Conservation (phyloP, 345 rosid species). For the Salix brachista region DNA sequence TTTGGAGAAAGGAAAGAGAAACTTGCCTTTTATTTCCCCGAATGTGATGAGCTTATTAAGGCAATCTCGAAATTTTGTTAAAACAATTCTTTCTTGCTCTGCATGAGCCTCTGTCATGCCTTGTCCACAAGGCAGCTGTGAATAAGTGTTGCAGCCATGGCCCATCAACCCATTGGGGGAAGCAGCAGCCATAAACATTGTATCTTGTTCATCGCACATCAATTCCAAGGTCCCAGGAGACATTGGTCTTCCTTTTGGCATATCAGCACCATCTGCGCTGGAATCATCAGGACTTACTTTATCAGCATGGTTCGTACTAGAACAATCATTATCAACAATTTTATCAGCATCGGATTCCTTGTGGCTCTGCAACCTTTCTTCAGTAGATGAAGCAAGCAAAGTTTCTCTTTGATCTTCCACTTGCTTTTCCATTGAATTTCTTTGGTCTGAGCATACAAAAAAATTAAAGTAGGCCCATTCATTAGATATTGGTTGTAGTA, state of each 20-base stretch:
- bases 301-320: slow-evolving; percentile 49
- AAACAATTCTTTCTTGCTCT: slow-evolving; percentile 78
- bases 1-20: slow-evolving; percentile 7
- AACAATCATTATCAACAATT: slow-evolving; percentile 47
- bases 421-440: slow-evolving; percentile 44
- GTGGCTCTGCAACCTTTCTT: slow-evolving; percentile 45
- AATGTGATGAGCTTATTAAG: slow-evolving; percentile 76
- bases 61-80: slow-evolving; percentile 79
- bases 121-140: slow-evolving; percentile 48
- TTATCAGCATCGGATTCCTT: slow-evolving; percentile 46
- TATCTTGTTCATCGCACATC: slow-evolving; percentile 97
- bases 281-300: slow-evolving; percentile 47
- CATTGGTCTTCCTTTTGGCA: slow-evolving; percentile 68
- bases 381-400: slow-evolving; percentile 52
- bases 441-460: slow-evolving; percentile 41
- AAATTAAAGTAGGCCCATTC: slow-evolving; percentile 1
- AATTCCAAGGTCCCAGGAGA: slow-evolving; percentile 97
- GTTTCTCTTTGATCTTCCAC: slow-evolving; percentile 44
- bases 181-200: slow-evolving; percentile 68
- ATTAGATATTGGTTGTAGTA: neutral
- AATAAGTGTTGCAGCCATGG: slow-evolving; percentile 44
- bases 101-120: slow-evolving; percentile 59
- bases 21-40: slow-evolving; percentile 82
- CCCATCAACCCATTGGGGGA: slow-evolving; percentile 54
- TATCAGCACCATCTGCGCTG: slow-evolving; percentile 51